Conservation (phyloP, 1,139 yeast genomes). For the Meyerozyma smithsonii region DNA sequence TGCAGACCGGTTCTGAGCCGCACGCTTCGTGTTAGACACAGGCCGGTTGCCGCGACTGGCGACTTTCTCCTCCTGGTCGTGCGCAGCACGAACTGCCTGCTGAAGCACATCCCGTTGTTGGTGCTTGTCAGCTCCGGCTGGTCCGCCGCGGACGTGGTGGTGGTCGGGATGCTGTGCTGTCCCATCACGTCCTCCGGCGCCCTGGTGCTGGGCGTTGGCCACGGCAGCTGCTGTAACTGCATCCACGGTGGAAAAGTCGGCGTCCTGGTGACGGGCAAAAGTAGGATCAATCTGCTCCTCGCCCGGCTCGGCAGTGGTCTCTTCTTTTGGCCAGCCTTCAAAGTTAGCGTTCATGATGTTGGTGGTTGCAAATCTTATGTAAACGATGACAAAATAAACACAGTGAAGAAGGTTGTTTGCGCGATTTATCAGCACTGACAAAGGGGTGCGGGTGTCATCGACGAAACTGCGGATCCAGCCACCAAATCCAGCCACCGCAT, state of each 20-base stretch:
- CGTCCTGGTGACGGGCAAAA: slow-evolving; percentile 23
- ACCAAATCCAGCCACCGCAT: too few relatives aligned
- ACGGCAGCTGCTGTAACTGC: slow-evolving; percentile 31
- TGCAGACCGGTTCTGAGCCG: slow-evolving; percentile 84
- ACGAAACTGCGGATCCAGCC: too few relatives aligned
- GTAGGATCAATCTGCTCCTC: slow-evolving; percentile 28
- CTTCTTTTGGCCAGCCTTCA: slow-evolving; percentile 21
- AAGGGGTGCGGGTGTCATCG: background rate
- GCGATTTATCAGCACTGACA: slow-evolving; percentile 2
- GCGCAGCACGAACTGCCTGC: slow-evolving; percentile 5
- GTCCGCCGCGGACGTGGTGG: slow-evolving; percentile 11
- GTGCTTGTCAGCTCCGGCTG: slow-evolving; percentile 13
- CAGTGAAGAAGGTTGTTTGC: background rate
- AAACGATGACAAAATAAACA: slow-evolving; percentile 2
- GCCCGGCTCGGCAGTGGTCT: slow-evolving; percentile 12
- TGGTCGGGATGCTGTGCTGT: slow-evolving; percentile 5
- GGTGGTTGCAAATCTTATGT: slow-evolving; percentile 4
- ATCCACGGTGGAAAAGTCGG: slow-evolving; percentile 23
- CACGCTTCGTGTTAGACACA: slow-evolving; percentile 68
- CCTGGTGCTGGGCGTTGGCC: slow-evolving; percentile 19
- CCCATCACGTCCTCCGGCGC: background rate
- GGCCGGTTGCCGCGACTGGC: slow-evolving; percentile 21
- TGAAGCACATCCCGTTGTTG: slow-evolving; percentile 8
- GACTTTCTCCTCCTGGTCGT: slow-evolving; percentile 1
- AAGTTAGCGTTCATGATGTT: slow-evolving; percentile 21